Evolutionary conservation across 495 filamentous ascomycete species (phyloP), one percentile per base, ranked within the genome.

Genomic region (Schizothecium vesticola): DNA sequence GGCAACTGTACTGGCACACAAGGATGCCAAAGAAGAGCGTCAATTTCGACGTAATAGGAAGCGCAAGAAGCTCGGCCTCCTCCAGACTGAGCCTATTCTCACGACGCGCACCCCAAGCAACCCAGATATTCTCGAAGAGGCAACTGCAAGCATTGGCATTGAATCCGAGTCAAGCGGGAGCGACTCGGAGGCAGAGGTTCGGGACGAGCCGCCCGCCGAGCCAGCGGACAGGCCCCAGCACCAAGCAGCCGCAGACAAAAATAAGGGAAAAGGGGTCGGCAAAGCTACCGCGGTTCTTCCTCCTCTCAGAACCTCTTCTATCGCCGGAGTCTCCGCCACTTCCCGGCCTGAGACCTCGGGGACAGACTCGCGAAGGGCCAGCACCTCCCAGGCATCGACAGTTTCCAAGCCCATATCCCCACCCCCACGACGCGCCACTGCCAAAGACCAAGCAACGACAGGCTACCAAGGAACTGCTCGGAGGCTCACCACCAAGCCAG

Each of bases 21-120:
- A 70, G 7, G 31, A 73, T 7, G 79, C 78, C 21, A 80, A 77
- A 25, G 58, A 69, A 2, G 71, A 80, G 7, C 80, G 87, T n/a
- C 84, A 82, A 63, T 73, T 67, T 62, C 84, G 80, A 63, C 79
- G 86, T 36, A 80, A 82, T 67, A 78, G 67, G 13, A 87, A 86
- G 71, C 74, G 76, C 67, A 76, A 72, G 64, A 78, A 70, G 62
- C 67, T 80, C 12, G 80, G 80, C 2, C 56, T 80, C 9, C 60
- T 59, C 0, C 57, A 67, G 16, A 26, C 64, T 7, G 36, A 64
- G 13, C 23, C 22, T 12, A 65, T 21, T 7, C 23, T 28, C 23
- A 29, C n/a, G 25, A 24, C 28, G 71, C 63, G 56, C 67, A 2
- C 65, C 67, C 9, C 72, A 75, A 62, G 72, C 73, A 28, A 23